Evolutionary conservation across 306 rosid genomes (phyloP).

Genomic region (Acmispon strigosus): DNA sequence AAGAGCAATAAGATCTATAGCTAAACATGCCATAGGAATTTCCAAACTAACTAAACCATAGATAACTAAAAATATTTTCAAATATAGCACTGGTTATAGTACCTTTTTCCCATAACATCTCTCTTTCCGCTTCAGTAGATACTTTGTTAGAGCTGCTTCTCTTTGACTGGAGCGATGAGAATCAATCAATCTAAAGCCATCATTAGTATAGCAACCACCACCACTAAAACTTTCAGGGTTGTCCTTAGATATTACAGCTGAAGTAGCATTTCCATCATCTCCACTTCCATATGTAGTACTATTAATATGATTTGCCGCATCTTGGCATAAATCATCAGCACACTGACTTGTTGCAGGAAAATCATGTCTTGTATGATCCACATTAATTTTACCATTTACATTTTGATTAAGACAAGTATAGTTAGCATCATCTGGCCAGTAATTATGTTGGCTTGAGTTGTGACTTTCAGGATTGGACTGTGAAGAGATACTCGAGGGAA

Average conservation of each 20-base stretch:
- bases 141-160: constrained; percentile 70
- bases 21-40: neutral
- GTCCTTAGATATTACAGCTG: constrained; percentile 16
- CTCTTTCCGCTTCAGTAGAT: constrained; percentile 61
- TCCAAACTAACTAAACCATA: neutral
- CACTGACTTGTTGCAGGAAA: constrained; percentile 37
- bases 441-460: constrained; percentile 27
- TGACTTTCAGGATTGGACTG: constrained; percentile 32
- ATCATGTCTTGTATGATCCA: constrained; percentile 24
- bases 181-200: constrained; percentile 28
- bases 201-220: constrained; percentile 15
- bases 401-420: constrained; percentile 17
- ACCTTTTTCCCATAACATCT: constrained; percentile 77
- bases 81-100: neutral
- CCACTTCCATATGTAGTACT: constrained; percentile 33
- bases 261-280: constrained; percentile 37
- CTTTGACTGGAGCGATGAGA: constrained; percentile 45
- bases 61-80: neutral
- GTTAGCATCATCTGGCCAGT: constrained; percentile 20
- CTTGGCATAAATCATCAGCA: constrained; percentile 29
- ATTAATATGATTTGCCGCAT: constrained; percentile 14
- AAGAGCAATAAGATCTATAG: neutral
- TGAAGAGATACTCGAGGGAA: constrained; percentile 24
- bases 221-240: constrained; percentile 27
- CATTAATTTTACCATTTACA: constrained; percentile 5